Base-by-base conservation (phyloP, 2,329 filamentous ascomycete species). In the Coniochaeta prunicola region DNA sequence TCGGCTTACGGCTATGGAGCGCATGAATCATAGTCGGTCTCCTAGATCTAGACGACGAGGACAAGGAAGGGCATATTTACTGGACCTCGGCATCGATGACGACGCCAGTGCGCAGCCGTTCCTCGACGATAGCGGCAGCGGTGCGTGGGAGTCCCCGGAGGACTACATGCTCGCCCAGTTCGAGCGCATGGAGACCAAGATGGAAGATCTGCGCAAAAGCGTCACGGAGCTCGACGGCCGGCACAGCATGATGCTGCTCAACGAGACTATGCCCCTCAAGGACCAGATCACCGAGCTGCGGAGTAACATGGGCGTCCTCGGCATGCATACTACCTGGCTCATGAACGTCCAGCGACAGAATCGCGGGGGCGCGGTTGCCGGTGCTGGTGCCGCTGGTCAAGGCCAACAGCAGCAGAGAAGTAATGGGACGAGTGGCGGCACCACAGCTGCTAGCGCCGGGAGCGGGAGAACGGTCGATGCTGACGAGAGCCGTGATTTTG, bases 231-330 rank as follows among this genome's bases (percentile, higher is more conserved):
- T 85, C 56, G 83, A 86, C 65, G 80, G 80, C 3, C 78, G 82
- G 55, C 83, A 86, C 66, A 83, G 79, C 33, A 80, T 85, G 70
- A 80, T 83, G 76, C 76, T 84, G 9, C 76, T 86, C 66, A 86
- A 85, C 64, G 82, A 86, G 68, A 80, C 83, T 5, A 77, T 84
- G 65, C 82, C 80, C 8, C 79, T 87, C 61, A 82, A 84, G 59
- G 83, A 87, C 60, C 82, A 86, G 68, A 77, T 87, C n/a, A 78
- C 80, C 4, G 84, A 87, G 67, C 73, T 84, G 45, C 75, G 79
- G 48, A 83, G 79, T 70, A 83, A 78, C 63, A 73, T 83, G 60
- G 82, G 81, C 56, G 80, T 83, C 64, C 75, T 85, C 48, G 77
- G 78, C 58, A 84, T 84, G 81, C 81, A 85, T 62, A 79, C 84